phyloP scores from a whole-genome alignment of 2,329 filamentous ascomycete species.

The Hymenoscyphus albidus region DNA sequence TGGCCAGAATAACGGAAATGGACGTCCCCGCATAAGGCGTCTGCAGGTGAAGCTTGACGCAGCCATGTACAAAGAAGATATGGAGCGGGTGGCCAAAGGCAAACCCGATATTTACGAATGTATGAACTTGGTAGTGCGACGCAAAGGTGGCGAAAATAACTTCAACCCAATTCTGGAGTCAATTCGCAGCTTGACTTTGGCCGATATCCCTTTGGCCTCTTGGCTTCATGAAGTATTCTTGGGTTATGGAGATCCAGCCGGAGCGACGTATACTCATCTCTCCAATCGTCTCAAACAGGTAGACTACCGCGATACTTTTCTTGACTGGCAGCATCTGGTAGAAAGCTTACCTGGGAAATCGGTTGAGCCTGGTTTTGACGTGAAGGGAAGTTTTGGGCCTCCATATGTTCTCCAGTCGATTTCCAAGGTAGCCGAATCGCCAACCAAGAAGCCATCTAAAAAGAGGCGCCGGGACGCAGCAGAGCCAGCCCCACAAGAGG shows the following conservation, averaged over 20 bases:
- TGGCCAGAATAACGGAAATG: slow-evolving; percentile 60
- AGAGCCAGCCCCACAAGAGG: slow-evolving; percentile 57
- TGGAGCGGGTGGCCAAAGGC: slow-evolving; percentile 59
- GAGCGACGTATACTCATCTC: slow-evolving; percentile 80
- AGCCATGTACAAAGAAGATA: slow-evolving; percentile 72
- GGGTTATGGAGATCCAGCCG: slow-evolving; percentile 90
- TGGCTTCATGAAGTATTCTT: slow-evolving; percentile 98
- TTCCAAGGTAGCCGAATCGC: slow-evolving; percentile 49
- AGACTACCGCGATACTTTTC: slow-evolving; percentile 90
- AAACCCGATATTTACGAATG: slow-evolving; percentile 75
- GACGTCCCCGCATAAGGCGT: slow-evolving; percentile 58
- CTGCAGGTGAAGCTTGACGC: slow-evolving; percentile 81
- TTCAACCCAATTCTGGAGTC: slow-evolving; percentile 92
- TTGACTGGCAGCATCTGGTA: slow-evolving; percentile 91
- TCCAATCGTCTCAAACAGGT: slow-evolving; percentile 72
- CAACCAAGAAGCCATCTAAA: slow-evolving; percentile 63
- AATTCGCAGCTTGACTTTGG: slow-evolving; percentile 79
- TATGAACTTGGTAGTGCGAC: slow-evolving; percentile 81
- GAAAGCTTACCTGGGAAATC: slow-evolving; percentile 86
- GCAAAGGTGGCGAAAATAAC: slow-evolving; percentile 89
- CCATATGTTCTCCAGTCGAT: slow-evolving; percentile 79
- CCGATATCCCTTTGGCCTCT: slow-evolving; percentile 77
- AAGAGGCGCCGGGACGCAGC: slow-evolving; percentile 78
- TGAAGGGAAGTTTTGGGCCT: slow-evolving; percentile 71
- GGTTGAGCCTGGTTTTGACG: slow-evolving; percentile 72